These are phyloP conservation scores for Moricandia moricandioides DNA, from an alignment of 345 rosid species.

Conservation along the genomic window DNA sequence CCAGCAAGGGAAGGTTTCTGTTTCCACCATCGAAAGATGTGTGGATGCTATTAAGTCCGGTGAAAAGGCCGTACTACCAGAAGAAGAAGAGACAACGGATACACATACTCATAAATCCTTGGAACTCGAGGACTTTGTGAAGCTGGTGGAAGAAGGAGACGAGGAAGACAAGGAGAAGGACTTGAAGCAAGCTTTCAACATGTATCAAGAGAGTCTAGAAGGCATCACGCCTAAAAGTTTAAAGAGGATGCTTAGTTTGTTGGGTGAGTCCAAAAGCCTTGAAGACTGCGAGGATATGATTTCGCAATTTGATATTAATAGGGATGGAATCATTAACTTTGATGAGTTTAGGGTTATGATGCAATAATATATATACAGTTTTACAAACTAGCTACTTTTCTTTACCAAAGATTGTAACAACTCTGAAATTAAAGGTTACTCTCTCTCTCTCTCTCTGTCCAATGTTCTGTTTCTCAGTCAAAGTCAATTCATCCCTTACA, in stretches of 20 bases:
- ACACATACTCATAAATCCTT: conserved; percentile 45
- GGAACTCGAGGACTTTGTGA: conserved; percentile 53
- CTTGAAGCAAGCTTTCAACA: conserved; percentile 51
- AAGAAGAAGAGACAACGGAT: conserved; percentile 28
- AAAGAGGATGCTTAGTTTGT: conserved; percentile 50
- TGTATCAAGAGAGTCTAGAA: conserved; percentile 48
- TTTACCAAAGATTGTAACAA: conserved; percentile 68
- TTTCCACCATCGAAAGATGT: conserved; percentile 45
- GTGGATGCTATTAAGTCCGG: conserved; percentile 42
- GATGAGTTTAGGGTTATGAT: conserved; percentile 71
- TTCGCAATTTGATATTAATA: conserved; percentile 50
- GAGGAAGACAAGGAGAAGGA: conserved; percentile 50
- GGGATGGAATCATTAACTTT: conserved; percentile 59
- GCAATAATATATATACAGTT: conserved; percentile 14
- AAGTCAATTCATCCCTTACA: conserved; percentile 34
- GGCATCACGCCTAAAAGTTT: conserved; percentile 64
- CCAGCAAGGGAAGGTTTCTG: conserved; percentile 51
- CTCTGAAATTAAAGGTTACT: conserved; percentile 43
- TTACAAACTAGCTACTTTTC: neutral
- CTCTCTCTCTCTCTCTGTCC: too few relatives aligned
- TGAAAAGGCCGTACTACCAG: conserved; percentile 27
- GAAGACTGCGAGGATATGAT: conserved; percentile 60
- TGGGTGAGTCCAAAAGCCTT: conserved; percentile 48
- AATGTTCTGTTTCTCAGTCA: too few relatives aligned
- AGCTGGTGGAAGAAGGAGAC: conserved; percentile 45